These are phyloP conservation scores for Sclerotinia spermophila DNA, from an alignment of 2,329 filamentous ascomycete species.

Conservation along the genomic window DNA sequence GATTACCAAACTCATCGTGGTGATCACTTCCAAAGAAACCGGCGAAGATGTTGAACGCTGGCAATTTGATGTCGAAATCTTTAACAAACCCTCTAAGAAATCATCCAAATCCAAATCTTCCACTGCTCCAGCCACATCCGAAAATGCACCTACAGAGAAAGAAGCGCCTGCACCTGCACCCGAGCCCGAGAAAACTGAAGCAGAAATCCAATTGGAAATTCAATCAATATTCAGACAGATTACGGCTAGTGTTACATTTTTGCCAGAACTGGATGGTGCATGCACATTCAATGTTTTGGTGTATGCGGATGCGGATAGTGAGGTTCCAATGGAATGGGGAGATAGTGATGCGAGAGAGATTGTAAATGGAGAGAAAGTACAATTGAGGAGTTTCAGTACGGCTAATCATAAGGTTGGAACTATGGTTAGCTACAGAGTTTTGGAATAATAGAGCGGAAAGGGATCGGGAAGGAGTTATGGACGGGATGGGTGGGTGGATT, in stretches of 20 bases:
- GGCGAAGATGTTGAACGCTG: conserved; percentile 94
- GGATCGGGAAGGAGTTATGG: neutral
- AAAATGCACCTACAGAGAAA: conserved; percentile 56
- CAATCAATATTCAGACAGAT: conserved; percentile 97
- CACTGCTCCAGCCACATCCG: conserved; percentile 46
- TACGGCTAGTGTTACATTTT: conserved; percentile 93
- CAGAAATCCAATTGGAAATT: conserved; percentile 93
- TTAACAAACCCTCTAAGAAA: conserved; percentile 45
- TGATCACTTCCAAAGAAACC: conserved; percentile 95
- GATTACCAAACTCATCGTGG: conserved; percentile 94
- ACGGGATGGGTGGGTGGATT: neutral
- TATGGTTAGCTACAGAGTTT: conserved; percentile 78
- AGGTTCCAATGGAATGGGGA: conserved; percentile 97
- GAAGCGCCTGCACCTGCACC: conserved; percentile 31
- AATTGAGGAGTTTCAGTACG: conserved; percentile 93
- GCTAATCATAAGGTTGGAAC: conserved; percentile 93
- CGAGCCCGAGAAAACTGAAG: conserved; percentile 73
- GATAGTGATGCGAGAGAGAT: conserved; percentile 99
- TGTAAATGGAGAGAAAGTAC: conserved; percentile 84
- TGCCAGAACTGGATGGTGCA: conserved; percentile 88
- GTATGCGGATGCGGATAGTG: conserved; percentile 93
- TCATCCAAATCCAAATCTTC: conserved; percentile 31
- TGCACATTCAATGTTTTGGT: conserved; percentile 99
- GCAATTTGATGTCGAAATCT: conserved; percentile 79
- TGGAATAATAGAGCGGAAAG: conserved; percentile 38